phyloP scores from a whole-genome alignment of 2,329 filamentous ascomycete genomes.

The Mollisia scopiformis region DNA sequence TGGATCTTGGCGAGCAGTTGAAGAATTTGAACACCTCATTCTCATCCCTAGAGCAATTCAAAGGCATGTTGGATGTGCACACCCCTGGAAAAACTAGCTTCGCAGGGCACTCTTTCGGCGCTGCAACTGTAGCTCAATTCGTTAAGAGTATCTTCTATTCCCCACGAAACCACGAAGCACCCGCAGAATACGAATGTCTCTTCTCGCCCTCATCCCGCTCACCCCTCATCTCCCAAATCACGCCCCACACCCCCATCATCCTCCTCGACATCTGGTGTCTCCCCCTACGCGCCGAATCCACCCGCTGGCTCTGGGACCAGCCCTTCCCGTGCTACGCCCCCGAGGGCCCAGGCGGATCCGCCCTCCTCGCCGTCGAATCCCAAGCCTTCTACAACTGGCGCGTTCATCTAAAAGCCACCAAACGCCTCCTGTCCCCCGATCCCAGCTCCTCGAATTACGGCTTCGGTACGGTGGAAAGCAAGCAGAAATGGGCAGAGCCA shows the following conservation, averaged over 20 bases:
- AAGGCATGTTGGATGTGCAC: conserved; percentile 65
- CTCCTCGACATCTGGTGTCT: conserved; percentile 84
- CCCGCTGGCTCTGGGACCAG: conserved; percentile 68
- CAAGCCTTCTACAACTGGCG: conserved; percentile 80
- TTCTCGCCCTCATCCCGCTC: conserved; percentile 61
- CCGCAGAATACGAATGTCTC: conserved; percentile 57
- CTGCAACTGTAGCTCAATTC: conserved; percentile 73
- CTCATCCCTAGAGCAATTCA: conserved; percentile 59
- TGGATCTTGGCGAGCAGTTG: conserved; percentile 59
- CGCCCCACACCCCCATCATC: conserved; percentile 64
- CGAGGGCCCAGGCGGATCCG: conserved; percentile 56
- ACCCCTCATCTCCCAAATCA: conserved; percentile 66
- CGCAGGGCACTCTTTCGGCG: conserved; percentile 81
- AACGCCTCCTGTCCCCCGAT: conserved; percentile 63
- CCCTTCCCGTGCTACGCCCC: conserved; percentile 69
- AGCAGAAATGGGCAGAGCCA: conserved; percentile 46
- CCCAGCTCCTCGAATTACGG: conserved; percentile 44
- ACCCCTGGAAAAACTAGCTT: conserved; percentile 75
- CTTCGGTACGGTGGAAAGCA: conserved; percentile 15
- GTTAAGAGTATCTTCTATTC: conserved; percentile 79
- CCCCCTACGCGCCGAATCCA: conserved; percentile 66
- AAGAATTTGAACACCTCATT: conserved; percentile 57
- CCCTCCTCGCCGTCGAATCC: conserved; percentile 72
- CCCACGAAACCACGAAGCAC: conserved; percentile 42
- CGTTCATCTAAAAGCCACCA: conserved; percentile 71